A percentile compares a stretch with the other conserved stretches of the same genome.
phyloP scores from a whole-genome alignment of 148 eudicot genomes.

The Nepenthes mirabilis region DNA sequence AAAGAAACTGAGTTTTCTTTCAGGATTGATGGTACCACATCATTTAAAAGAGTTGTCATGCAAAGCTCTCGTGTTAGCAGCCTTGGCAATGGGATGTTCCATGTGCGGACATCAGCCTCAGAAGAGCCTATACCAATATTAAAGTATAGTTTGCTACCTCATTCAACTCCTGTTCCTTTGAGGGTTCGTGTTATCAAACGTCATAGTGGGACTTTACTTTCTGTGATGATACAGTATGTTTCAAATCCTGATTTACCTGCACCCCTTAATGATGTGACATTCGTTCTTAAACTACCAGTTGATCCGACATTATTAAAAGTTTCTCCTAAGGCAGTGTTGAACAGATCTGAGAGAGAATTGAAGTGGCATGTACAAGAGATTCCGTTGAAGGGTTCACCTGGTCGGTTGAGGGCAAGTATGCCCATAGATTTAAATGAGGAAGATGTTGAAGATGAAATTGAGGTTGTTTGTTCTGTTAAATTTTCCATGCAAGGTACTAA shows the following conservation, averaged over 20 bases:
- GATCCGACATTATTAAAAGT: conserved; percentile 75
- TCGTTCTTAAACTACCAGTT: conserved; percentile 70
- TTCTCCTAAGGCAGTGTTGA: conserved; percentile 84
- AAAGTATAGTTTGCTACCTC: conserved; percentile 74
- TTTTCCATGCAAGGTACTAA: conserved; percentile 48
- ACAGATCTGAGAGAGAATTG: conserved; percentile 75
- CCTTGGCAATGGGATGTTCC: conserved; percentile 81
- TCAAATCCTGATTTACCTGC: conserved; percentile 73
- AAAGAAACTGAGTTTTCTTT: conserved; percentile 93
- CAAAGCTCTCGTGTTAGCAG: conserved; percentile 71
- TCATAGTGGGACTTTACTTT: conserved; percentile 73
- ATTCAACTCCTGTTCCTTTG: conserved; percentile 67
- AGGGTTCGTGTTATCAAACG: conserved; percentile 78
- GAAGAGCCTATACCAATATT: conserved; percentile 67
- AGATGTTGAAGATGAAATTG: conserved; percentile 67
- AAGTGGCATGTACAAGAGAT: conserved; percentile 86
- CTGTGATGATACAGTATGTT: conserved; percentile 85
- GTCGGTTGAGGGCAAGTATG: conserved; percentile 74
- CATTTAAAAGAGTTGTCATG: conserved; percentile 57
- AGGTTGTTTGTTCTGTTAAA: conserved; percentile 62
- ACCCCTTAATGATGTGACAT: conserved; percentile 63
- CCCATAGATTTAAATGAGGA: conserved; percentile 71
- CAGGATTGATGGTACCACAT: conserved; percentile 53
- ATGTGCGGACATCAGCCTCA: conserved; percentile 56
- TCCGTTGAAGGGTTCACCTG: conserved; percentile 71